phyloP scores from a whole-genome alignment of 2,329 filamentous ascomycete species.

The Botryosphaeria dothidea region DNA sequence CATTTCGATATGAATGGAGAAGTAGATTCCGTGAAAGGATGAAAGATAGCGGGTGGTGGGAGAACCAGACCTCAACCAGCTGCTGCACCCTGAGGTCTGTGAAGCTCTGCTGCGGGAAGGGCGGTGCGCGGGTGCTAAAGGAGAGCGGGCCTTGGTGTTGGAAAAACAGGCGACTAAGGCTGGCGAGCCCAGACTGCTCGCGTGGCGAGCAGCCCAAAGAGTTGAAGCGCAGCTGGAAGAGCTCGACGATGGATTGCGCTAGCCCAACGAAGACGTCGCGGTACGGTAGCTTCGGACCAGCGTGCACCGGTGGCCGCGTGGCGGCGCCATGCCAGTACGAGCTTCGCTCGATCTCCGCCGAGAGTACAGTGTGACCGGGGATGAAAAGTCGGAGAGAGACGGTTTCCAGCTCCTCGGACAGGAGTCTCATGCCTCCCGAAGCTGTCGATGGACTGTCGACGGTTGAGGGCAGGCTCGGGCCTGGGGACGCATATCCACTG shows the following conservation, averaged over 20 bases:
- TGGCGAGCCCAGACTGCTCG: background rate
- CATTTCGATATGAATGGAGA: conserved; percentile 40
- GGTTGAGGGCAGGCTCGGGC: background rate
- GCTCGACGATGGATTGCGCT: background rate
- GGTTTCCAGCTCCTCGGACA: background rate
- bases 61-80: conserved; percentile 47
- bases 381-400: background rate
- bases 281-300: background rate
- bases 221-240: background rate
- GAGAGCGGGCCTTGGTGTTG: background rate
- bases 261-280: conserved; percentile 1
- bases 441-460: background rate
- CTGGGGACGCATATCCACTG: background rate
- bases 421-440: background rate
- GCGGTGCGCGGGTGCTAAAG: background rate
- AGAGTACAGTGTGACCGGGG: background rate
- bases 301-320: background rate
- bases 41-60: conserved; percentile 42
- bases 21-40: conserved; percentile 46
- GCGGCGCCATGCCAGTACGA: conserved; percentile 1
- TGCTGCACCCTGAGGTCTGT: conserved; percentile 19
- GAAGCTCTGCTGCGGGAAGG: background rate
- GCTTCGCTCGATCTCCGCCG: background rate
- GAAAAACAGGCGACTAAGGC: background rate
- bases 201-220: background rate